Conservation (phyloP, 2,329 filamentous ascomycete species). For the Pseudogymnoascus sp. region DNA sequence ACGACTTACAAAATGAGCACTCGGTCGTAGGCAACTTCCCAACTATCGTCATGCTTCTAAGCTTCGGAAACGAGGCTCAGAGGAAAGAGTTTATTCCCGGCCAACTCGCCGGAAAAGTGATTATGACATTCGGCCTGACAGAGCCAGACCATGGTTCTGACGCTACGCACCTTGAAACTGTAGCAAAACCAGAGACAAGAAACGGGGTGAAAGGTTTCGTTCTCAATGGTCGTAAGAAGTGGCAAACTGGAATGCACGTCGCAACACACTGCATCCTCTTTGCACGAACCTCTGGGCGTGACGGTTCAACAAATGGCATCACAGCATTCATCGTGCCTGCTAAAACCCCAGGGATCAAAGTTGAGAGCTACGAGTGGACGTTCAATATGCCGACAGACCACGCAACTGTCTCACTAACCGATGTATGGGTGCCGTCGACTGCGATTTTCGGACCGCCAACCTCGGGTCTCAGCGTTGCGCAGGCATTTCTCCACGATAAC, state of each 20-base stretch:
- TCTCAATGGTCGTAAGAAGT: constrained; percentile 55
- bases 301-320: constrained; percentile 49
- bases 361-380: constrained; percentile 56
- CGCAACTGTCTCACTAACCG: constrained; percentile 49
- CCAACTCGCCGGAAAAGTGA: constrained; percentile 45
- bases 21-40: constrained; percentile 57
- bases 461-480: constrained; percentile 51
- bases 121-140: constrained; percentile 55
- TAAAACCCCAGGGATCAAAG: constrained; percentile 43
- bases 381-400: constrained; percentile 63
- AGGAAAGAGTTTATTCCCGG: constrained; percentile 46
- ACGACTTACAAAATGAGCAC: constrained; percentile 59
- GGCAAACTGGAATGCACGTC: constrained; percentile 57
- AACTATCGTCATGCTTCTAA: constrained; percentile 53
- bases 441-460: constrained; percentile 46
- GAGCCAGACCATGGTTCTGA: constrained; percentile 57
- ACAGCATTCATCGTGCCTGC: constrained; percentile 54
- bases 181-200: constrained; percentile 37
- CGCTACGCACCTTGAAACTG: constrained; percentile 55
- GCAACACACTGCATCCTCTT: constrained; percentile 58
- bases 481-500: constrained; percentile 61
- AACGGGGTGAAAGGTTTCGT: constrained; percentile 42
- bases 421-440: constrained; percentile 48
- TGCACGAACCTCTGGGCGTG: constrained; percentile 47
- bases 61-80: constrained; percentile 50